Conservation (phyloP, 805 yeast genomes). For the Kodamaea laetipori region DNA sequence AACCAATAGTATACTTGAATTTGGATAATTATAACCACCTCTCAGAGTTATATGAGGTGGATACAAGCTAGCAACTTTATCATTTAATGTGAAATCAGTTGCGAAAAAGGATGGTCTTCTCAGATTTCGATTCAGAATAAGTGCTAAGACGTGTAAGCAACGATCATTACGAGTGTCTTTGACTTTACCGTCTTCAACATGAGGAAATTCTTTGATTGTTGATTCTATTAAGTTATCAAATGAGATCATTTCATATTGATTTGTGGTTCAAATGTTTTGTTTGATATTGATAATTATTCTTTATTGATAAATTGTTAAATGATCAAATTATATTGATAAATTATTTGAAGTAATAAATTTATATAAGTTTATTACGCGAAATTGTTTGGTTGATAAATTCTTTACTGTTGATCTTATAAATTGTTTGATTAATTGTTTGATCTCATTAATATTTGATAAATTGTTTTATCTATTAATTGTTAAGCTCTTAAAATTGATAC, state of each 20-base stretch:
- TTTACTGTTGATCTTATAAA: too few relatives aligned
- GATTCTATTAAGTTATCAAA: not conserved
- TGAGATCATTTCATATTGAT: not conserved
- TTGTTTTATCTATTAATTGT: too few relatives aligned
- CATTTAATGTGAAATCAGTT: slow-evolving; percentile 11
- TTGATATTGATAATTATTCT: too few relatives aligned
- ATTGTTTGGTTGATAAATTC: too few relatives aligned
- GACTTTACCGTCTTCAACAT: not conserved
- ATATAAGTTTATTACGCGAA: too few relatives aligned
- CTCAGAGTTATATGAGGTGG: slow-evolving; percentile 1
- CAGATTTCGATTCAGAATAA: slow-evolving; percentile 5
- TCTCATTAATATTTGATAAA: too few relatives aligned
- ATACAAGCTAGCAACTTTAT: not conserved
- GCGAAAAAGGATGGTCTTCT: slow-evolving; percentile 2
- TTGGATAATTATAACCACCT: not conserved
- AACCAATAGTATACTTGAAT: not conserved
- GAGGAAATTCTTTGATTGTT: not conserved
- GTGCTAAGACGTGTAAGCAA: slow-evolving; percentile 1
- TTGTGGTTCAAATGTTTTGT: not conserved
- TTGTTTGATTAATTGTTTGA: too few relatives aligned
- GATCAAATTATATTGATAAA: too few relatives aligned
- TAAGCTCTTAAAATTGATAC: too few relatives aligned
- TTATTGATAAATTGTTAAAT: too few relatives aligned
- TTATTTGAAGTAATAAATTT: too few relatives aligned
- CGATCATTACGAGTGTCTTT: slow-evolving; percentile 2